Conservation (phyloP, 805 yeast genomes). For the Cyberlindnera xishuangbannaensis region DNA sequence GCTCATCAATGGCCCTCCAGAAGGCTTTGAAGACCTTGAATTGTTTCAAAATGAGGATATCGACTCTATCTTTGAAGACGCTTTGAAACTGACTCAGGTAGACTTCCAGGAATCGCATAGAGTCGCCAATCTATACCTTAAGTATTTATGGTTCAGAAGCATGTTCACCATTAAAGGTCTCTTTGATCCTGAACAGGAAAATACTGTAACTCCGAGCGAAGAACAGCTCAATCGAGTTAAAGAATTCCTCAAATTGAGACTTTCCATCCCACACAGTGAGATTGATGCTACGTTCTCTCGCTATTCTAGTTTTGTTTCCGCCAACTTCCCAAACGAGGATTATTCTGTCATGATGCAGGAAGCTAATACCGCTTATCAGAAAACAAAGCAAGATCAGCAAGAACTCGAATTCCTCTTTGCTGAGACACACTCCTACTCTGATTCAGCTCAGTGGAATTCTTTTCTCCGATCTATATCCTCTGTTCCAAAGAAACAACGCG, state of each 20-base stretch:
- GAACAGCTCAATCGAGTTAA: not conserved
- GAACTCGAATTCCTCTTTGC: slow-evolving; percentile 2
- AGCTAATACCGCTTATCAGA: slow-evolving; percentile 30
- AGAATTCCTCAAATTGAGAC: slow-evolving; percentile 21
- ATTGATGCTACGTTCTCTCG: slow-evolving; percentile 35
- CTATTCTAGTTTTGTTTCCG: slow-evolving; percentile 37
- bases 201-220: not conserved
- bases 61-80: slow-evolving; percentile 3
- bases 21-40: too few relatives aligned
- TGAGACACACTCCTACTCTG: not conserved
- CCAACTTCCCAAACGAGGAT: slow-evolving; percentile 18
- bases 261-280: slow-evolving; percentile 35
- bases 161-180: slow-evolving; percentile 4
- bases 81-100: not conserved
- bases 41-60: slow-evolving; percentile 2
- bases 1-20: too few relatives aligned
- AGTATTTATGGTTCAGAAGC: not conserved
- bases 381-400: slow-evolving; percentile 27
- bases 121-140: slow-evolving; percentile 1
- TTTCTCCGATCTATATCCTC: slow-evolving; percentile 1
- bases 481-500: slow-evolving; percentile 12
- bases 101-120: slow-evolving; percentile 3
- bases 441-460: slow-evolving; percentile 10
- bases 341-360: slow-evolving; percentile 33
- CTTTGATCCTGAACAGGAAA: slow-evolving; percentile 4